Conservation (phyloP, 176 grass and related monocot species). For the Eleusine indica region DNA sequence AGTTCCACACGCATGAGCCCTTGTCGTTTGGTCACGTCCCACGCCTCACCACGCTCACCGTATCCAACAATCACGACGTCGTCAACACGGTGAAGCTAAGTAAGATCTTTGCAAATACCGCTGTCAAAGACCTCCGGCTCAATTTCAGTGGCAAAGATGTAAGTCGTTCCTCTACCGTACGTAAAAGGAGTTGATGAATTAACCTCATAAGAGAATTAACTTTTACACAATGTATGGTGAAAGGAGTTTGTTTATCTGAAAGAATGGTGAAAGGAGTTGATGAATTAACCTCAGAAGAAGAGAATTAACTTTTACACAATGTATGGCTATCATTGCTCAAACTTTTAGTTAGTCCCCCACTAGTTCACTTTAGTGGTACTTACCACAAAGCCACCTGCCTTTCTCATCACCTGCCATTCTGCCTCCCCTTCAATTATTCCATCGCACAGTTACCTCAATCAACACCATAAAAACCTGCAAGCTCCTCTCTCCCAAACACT, state of each 20-base stretch:
- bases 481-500: slow-evolving; percentile 40
- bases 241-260: no score
- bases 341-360: slow-evolving; percentile 50
- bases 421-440: slow-evolving; percentile 49
- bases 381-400: slow-evolving; percentile 59
- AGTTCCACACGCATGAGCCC: rapidly evolving
- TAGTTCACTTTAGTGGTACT: slow-evolving; percentile 55
- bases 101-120: background rate
- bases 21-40: background rate
- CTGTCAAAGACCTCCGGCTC: background rate
- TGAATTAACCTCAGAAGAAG: background rate
- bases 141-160: background rate
- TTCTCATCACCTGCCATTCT: slow-evolving; percentile 49
- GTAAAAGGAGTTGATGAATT: no score
- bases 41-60: background rate
- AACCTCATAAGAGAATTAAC: no score
- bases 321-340: slow-evolving; percentile 23
- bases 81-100: background rate
- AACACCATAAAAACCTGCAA: slow-evolving; percentile 46
- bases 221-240: no score
- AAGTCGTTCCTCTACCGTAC: no score
- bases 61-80: background rate
- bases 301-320: slow-evolving; percentile 21
- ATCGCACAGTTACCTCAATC: slow-evolving; percentile 52
- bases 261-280: background rate